These are phyloP conservation scores for Phytophthora fragariaefolia DNA, from an alignment of 352 stramenopile species.

Conservation along the genomic window DNA sequence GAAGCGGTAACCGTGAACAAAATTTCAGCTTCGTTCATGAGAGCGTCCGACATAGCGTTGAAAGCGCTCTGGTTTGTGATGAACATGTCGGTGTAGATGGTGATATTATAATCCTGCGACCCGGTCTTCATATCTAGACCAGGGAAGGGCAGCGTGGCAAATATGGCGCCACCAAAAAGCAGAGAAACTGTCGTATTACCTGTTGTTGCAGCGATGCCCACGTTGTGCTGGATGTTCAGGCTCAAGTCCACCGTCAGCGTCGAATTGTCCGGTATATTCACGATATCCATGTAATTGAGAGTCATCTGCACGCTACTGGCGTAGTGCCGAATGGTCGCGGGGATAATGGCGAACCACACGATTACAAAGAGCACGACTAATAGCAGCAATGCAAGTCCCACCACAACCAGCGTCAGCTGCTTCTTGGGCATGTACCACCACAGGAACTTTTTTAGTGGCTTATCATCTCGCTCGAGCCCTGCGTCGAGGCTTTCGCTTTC, in stretches of 20 bases:
- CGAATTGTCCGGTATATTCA: constrained; percentile 43
- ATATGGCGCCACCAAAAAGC: constrained; percentile 45
- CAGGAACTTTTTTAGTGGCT: constrained; percentile 48
- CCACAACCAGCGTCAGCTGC: constrained; percentile 45
- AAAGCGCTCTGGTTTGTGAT: constrained; percentile 56
- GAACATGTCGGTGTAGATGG: constrained; percentile 40
- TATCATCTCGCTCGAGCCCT: constrained; percentile 9
- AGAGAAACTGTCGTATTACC: constrained; percentile 49
- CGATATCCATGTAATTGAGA: constrained; percentile 74
- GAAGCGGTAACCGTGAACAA: constrained; percentile 39
- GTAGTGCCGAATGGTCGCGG: constrained; percentile 59
- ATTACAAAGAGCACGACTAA: constrained; percentile 55
- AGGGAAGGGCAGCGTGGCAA: constrained; percentile 55
- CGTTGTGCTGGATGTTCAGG: constrained; percentile 53
- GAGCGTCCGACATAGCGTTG: constrained; percentile 40
- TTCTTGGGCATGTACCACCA: constrained; percentile 63
- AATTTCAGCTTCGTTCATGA: constrained; percentile 51
- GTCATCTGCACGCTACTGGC: constrained; percentile 53
- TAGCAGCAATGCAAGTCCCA: constrained; percentile 44
- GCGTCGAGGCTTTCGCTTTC: constrained; percentile 14
- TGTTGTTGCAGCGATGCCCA: constrained; percentile 46
- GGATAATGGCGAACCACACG: constrained; percentile 63
- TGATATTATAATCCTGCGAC: constrained; percentile 56
- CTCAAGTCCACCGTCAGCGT: constrained; percentile 56
- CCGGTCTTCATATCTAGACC: constrained; percentile 47